Evolutionary conservation across 306 rosid species (phyloP), one percentile per base, ranked within the genome.

Genomic region (Prunus mume): DNA sequence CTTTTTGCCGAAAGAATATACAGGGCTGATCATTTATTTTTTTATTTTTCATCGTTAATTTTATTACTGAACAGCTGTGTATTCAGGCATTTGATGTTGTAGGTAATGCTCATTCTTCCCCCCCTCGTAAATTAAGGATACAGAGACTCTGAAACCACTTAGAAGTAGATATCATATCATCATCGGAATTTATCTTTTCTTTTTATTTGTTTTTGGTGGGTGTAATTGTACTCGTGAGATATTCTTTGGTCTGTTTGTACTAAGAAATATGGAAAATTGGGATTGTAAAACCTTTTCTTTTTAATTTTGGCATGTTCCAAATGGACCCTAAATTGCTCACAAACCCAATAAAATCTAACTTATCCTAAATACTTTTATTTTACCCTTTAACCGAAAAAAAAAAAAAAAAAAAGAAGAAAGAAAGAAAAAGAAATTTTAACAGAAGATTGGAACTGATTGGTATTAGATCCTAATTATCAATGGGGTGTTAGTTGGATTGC

Each of bases 31-130:
- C 78, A 79, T 65, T 68, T 56, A 51, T 75, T 80, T 68, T 14
- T 27, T 43, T 38, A 38, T 38, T 38, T 38, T 38, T 38, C 43
- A 7, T 38, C 8, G 43, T 38, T 34, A 12, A 68, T 63, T 15
- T 68, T 69, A 63, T 69, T 24, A 45, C 65, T 43, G 43, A 50
- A 65, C 28, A 45, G 80, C 68, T 60, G 70, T 78, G 79, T 75
- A 80, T 88, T 84, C 80, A 79, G 73, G 79, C 72, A 69, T 68
- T 73, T 58, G 58, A 69, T 87, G 84, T 76, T 80, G 82, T 80
- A 86, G 84, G 84, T 65, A 60, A 77, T 83, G 89, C 80, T 71
- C 82, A 84, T 86, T 87, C 89, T 86, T 80, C 43, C 9, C 10
- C 76, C 47, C 68, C 27, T 68, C 72, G 65, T 83, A 71, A 73